Evolutionary conservation across 1,284 basidiomycete genomes (phyloP), one percentile per base, ranked within the genome.

Genomic region (Microbotryum scabiosae): DNA sequence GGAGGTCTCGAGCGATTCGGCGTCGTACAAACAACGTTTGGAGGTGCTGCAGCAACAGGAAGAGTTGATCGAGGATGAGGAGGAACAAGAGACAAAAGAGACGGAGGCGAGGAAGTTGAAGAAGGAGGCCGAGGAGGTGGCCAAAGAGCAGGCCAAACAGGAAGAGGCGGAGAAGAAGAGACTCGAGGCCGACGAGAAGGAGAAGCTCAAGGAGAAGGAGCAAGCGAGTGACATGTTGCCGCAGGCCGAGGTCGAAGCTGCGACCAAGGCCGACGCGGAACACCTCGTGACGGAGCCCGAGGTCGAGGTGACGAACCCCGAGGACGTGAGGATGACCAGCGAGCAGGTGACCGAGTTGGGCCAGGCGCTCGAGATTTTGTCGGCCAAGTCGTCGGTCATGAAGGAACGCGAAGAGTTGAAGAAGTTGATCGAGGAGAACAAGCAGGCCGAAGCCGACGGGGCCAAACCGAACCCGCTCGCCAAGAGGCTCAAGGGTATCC

Each of bases 21-120:
- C 92, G 18, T 90, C 85, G 71, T 97, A 97, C 82, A 96, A 97
- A 80, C 90, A 97, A 79, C 92, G 94, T 77, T 83, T 98, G 62
- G 94, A 97, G 70, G 94, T 99, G 9, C 79, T 99, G 74, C 88
- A 96, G 73, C 90, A 99, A 74, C 94, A 98, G 76, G 91, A 98
- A 75, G 94, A 98, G 76, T 87, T 99, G 63, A 99, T 99, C 74
- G 93, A 97, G 75, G 94, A 97, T 74, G 94, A 98, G 77, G 85
- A 93, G 67, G 94, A 97, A 75, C 94, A 98, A 77, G 96, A 98
- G 71, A 56, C 44, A 16, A 59, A 66, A 57, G 69, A 80, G 74
- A 91, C 94, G 75, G 93, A 97, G 75, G 88, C 91, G 71, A 57
- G 67, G 87, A 88, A 71, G 88, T 90, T 47, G 84, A 91, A 67